phyloP scores from a whole-genome alignment of 164 flowering plant species.

The Piper longum region DNA sequence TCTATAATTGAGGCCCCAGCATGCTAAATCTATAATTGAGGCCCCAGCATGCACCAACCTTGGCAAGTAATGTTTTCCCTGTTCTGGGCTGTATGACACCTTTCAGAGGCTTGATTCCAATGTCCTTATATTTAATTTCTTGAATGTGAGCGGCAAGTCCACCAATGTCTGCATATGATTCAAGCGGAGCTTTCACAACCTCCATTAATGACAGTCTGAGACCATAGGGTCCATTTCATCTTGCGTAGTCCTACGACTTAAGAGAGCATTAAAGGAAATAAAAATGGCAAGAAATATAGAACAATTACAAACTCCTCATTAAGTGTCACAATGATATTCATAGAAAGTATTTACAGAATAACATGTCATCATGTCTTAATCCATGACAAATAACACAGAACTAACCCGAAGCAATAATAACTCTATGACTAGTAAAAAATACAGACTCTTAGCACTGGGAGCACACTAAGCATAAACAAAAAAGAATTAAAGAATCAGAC shows the following conservation, averaged over 20 bases:
- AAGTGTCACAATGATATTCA: background rate
- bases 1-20: background rate
- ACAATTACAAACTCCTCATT: background rate
- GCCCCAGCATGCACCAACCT: slow-evolving; percentile 24
- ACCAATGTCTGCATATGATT: slow-evolving; percentile 82
- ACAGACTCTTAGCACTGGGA: background rate
- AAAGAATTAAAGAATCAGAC: background rate
- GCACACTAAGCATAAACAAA: background rate
- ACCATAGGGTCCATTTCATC: slow-evolving; percentile 88
- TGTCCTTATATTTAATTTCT: slow-evolving; percentile 77
- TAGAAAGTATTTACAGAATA: too few relatives aligned
- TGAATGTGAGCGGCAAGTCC: slow-evolving; percentile 84
- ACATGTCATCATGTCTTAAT: background rate
- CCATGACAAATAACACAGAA: background rate
- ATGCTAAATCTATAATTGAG: background rate
- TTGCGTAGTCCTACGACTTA: slow-evolving; percentile 78
- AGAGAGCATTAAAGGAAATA: slow-evolving; percentile 35
- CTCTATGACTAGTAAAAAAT: background rate
- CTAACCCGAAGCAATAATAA: background rate
- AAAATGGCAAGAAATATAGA: background rate
- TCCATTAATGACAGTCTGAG: slow-evolving; percentile 44
- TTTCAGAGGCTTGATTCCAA: slow-evolving; percentile 82
- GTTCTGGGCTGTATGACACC: slow-evolving; percentile 30
- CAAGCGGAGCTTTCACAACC: slow-evolving; percentile 77
- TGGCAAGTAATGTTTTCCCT: slow-evolving; percentile 31